A percentile compares a stretch with the other conserved stretches of the same genome.
phyloP scores from a whole-genome alignment of 768 basidiomycete species.

The Leccinum fibrillosum region DNA sequence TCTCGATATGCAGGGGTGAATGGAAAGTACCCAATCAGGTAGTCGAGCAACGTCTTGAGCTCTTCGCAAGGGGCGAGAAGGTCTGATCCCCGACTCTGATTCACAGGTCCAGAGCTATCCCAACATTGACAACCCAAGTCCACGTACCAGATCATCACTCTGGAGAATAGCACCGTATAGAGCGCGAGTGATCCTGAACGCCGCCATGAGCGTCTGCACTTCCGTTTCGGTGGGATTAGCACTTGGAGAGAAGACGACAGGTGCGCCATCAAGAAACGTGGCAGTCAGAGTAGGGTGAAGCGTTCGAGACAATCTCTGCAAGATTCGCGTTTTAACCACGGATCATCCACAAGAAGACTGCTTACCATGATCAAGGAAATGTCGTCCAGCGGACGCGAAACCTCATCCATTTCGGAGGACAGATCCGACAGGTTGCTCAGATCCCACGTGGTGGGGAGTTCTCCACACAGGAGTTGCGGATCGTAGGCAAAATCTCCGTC shows the following conservation, averaged over 20 bases:
- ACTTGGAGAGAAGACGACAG: constrained; percentile 72
- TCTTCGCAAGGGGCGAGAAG: constrained; percentile 38
- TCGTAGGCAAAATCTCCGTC: constrained; percentile 32
- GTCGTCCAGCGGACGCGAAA: constrained; percentile 15
- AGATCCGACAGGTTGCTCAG: constrained; percentile 32
- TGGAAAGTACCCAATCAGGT: constrained; percentile 85
- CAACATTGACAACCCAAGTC: neutral
- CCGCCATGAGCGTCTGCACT: constrained; percentile 53
- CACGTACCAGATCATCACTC: constrained; percentile 35
- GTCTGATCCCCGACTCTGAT: constrained; percentile 26
- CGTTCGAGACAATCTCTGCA: constrained; percentile 64
- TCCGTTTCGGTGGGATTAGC: constrained; percentile 57
- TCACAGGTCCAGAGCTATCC: constrained; percentile 10
- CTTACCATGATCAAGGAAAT: constrained; percentile 27
- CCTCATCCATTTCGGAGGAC: constrained; percentile 14
- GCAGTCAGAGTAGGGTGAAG: constrained; percentile 79
- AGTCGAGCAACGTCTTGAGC: constrained; percentile 57
- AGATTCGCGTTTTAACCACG: constrained; percentile 10
- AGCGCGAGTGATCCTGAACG: constrained; percentile 53
- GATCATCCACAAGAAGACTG: constrained; percentile 14
- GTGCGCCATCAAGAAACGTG: constrained; percentile 85
- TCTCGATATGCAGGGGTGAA: constrained; percentile 56
- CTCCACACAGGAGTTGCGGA: constrained; percentile 13
- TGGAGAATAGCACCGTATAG: constrained; percentile 60
- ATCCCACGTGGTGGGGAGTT: constrained; percentile 28